Evolutionary conservation across 2,329 filamentous ascomycete genomes (phyloP), one percentile per base, ranked within the genome.

Genomic region (Colletotrichum plurivorum): DNA sequence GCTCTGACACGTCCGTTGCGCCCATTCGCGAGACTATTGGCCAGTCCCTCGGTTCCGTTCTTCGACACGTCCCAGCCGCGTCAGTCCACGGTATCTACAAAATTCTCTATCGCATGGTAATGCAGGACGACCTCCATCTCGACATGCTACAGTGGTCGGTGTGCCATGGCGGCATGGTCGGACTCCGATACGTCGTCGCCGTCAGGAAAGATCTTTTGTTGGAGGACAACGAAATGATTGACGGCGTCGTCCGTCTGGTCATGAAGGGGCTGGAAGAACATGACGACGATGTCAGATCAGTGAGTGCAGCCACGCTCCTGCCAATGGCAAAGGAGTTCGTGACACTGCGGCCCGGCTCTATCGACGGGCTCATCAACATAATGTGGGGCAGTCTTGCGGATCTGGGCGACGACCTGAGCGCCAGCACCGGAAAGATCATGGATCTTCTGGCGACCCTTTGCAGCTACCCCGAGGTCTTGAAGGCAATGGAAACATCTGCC

Each of bases 401-500:
- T 77, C 85, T 99, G n/a, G 95, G 95, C 72, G 96, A 99, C 77
- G 96, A 99, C 77, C 86, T 99, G 18, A 98, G 95, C 78, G 96
- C 96, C 4, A 98, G 96, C 78, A 99, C 97, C 10, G 96, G 96
- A 55, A 97, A 94, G 65, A 97, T 99, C 63, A 99, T 99, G 97
- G 97, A 99, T 79, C 88, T 99, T 48, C 87, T 99, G 18, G 96
- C 97, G 15, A 98, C 96, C 69, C 89, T 99, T 2, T 99, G 96
- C 83, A 93, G 94, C 71, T 99, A 98, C 83, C 93, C 93, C 0
- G 90, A 97, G 81, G 95, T 98, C 8, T 83, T 99, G 39, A 90
- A 95, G 70, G 93, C 95, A 15, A 99, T 99, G 96, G 97, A 97
- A 81, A 84, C 85, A 36, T 97, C 97, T 64, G 95, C 95, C 8